phyloP scores from a whole-genome alignment of 192 early-diverging fungal species.

The Dispira simplex region DNA sequence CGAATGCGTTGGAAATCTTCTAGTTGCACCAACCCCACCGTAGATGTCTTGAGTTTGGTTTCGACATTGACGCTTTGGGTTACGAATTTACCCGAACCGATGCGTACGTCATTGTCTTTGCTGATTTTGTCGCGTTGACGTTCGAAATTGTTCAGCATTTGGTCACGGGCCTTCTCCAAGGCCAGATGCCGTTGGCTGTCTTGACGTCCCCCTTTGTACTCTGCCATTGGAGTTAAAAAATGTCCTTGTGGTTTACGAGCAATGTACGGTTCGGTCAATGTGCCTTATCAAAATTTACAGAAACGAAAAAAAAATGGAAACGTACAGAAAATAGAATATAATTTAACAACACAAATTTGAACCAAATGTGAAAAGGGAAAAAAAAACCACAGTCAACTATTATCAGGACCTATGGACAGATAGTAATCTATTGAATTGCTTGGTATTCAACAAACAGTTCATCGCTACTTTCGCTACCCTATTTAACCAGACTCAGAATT shows the following conservation, averaged over 20 bases:
- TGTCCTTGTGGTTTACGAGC: no score
- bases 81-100: slow-evolving; percentile 65
- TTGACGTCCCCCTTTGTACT: slow-evolving; percentile 1
- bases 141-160: slow-evolving; percentile 52
- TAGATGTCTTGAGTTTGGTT: slow-evolving; percentile 69
- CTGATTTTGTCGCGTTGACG: slow-evolving; percentile 55
- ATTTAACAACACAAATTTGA: no score
- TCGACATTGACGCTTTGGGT: slow-evolving; percentile 61
- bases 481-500: no score
- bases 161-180: slow-evolving; percentile 52
- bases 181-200: slow-evolving; percentile 40
- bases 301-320: background rate
- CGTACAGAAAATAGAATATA: background rate
- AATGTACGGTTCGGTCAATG: no score
- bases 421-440: no score
- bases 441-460: no score
- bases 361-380: slow-evolving; percentile 2
- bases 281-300: background rate
- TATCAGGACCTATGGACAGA: no score
- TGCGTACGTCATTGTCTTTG: slow-evolving; percentile 53
- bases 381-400: no score
- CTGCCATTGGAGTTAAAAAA: background rate
- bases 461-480: no score
- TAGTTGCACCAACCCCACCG: slow-evolving; percentile 75
- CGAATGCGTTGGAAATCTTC: slow-evolving; percentile 82